phyloP scores from a whole-genome alignment of 106 monocot genomes.

The Amphibolis antarctica region DNA sequence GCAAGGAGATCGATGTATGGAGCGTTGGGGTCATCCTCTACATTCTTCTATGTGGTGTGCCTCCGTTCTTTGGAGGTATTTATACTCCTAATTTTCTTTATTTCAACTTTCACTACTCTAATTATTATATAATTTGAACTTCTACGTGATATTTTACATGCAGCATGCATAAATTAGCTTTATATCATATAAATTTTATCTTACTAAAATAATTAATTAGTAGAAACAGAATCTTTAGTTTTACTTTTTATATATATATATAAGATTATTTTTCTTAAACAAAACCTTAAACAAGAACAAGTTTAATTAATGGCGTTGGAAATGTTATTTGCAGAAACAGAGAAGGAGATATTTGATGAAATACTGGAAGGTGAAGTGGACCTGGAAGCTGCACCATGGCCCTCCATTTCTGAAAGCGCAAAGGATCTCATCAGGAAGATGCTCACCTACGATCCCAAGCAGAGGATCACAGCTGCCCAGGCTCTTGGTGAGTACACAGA shows the following conservation, averaged over 20 bases:
- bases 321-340: slow-evolving; percentile 6
- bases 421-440: slow-evolving; percentile 18
- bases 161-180: too few relatives aligned
- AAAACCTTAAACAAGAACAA: too few relatives aligned
- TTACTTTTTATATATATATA: too few relatives aligned
- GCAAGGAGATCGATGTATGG: slow-evolving; percentile 26
- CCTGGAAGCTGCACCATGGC: slow-evolving; percentile 9
- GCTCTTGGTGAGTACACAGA: slow-evolving; percentile 3
- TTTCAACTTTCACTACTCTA: neutral
- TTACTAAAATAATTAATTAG: too few relatives aligned
- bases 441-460: slow-evolving; percentile 6
- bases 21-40: slow-evolving; percentile 18
- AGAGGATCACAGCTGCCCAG: slow-evolving; percentile 9
- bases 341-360: slow-evolving; percentile 12
- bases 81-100: neutral
- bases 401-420: slow-evolving; percentile 6
- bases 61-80: slow-evolving; percentile 20
- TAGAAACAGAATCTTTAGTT: too few relatives aligned
- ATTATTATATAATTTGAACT: too few relatives aligned
- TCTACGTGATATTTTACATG: too few relatives aligned
- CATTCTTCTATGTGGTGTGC: slow-evolving; percentile 16
- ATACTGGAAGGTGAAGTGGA: slow-evolving; percentile 11
- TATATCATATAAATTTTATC: too few relatives aligned
- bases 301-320: too few relatives aligned
- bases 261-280: too few relatives aligned